These are phyloP conservation scores for Diplodia corticola DNA, from an alignment of 2,329 filamentous ascomycete genomes.

Conservation along the genomic window DNA sequence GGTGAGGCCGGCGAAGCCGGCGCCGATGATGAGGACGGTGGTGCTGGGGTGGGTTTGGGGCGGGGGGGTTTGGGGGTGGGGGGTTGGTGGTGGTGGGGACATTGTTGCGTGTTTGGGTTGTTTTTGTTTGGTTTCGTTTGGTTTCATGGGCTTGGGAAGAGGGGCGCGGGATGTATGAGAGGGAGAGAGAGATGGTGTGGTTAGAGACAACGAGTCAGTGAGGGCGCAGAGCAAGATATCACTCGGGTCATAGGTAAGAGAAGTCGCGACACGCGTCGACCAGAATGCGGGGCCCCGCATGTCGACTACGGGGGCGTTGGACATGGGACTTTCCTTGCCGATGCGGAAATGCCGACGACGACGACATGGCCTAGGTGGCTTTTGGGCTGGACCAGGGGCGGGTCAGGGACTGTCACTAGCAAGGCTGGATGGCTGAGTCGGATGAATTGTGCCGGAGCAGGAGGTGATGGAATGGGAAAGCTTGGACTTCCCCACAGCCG, in stretches of 20 bases:
- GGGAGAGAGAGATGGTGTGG: neutral
- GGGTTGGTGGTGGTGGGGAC: neutral
- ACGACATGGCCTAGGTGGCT: neutral
- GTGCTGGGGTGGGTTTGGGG: neutral
- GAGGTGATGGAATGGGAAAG: neutral
- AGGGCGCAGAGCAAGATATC: neutral
- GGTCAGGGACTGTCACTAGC: no score
- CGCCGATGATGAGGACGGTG: conserved; percentile 47
- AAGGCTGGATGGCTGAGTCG: neutral
- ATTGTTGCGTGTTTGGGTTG: neutral
- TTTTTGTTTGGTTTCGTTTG: neutral
- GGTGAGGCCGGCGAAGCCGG: conserved; percentile 61
- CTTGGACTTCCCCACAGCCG: neutral
- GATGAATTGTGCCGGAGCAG: conserved; percentile 1
- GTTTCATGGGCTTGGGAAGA: neutral
- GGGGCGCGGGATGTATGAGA: no score
- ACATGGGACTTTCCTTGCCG: neutral
- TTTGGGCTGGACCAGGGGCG: neutral
- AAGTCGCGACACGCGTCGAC: neutral
- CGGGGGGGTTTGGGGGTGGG: neutral
- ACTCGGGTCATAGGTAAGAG: neutral
- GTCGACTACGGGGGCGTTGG: neutral
- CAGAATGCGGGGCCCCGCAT: neutral
- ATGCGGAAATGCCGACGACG: neutral
- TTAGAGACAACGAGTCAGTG: neutral